Conservation (phyloP, 768 basidiomycete genomes). For the Leccinellum rugosiceps region DNA sequence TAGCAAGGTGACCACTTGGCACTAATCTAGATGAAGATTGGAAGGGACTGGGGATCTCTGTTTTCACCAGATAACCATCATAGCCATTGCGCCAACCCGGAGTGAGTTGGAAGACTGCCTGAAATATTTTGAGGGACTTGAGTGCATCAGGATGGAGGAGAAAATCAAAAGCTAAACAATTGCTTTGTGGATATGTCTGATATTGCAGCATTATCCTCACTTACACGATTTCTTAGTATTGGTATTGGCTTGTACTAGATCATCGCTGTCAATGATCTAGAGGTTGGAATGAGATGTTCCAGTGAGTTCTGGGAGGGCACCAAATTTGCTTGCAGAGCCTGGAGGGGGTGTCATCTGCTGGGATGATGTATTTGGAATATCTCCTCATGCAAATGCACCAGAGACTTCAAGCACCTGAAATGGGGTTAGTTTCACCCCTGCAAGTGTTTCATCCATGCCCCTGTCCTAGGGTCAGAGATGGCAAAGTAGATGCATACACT, state of each 20-base stretch:
- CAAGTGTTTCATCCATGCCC: neutral
- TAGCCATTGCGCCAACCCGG: neutral
- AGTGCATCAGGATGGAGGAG: neutral
- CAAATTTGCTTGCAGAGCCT: neutral
- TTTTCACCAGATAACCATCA: neutral
- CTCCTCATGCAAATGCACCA: neutral
- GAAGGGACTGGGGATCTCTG: neutral
- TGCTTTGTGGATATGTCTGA: neutral
- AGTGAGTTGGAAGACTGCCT: neutral
- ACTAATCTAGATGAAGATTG: neutral
- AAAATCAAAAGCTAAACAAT: neutral
- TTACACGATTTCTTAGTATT: neutral
- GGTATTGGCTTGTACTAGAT: neutral
- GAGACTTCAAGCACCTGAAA: neutral
- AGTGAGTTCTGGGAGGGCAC: neutral
- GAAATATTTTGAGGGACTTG: neutral
- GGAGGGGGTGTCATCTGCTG: neutral
- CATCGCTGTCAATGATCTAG: neutral
- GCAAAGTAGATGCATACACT: neutral
- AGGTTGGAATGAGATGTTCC: neutral
- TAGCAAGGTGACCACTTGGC: neutral
- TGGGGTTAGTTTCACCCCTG: neutral
- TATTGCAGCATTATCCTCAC: neutral
- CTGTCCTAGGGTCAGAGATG: neutral
- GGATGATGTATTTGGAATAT: neutral